phyloP scores from a whole-genome alignment of 2,329 filamentous ascomycete genomes.

The Cyanodermella asteris region DNA sequence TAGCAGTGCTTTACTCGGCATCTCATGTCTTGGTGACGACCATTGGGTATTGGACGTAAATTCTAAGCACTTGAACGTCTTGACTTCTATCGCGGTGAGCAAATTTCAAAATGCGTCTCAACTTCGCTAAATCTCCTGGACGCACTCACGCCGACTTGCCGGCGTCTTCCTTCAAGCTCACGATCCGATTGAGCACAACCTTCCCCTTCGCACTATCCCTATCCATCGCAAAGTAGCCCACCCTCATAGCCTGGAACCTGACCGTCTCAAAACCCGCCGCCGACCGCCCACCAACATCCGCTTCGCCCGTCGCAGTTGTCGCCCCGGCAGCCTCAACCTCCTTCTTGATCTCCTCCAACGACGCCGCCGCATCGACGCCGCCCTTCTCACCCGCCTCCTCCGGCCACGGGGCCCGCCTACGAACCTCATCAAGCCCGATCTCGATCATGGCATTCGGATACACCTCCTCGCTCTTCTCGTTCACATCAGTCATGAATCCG shows the following conservation, averaged over 20 bases:
- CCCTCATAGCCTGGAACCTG: constrained; percentile 74
- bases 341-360: too few species aligned
- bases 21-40: too few species aligned
- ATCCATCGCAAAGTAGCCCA: constrained; percentile 70
- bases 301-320: too few species aligned
- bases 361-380: constrained; percentile 16
- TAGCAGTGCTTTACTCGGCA: too few species aligned
- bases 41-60: too few species aligned
- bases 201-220: constrained; percentile 58
- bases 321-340: too few species aligned
- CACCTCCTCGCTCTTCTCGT: constrained; percentile 62
- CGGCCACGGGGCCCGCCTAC: constrained; percentile 54
- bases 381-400: constrained; percentile 49
- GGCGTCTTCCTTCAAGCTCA: constrained; percentile 68
- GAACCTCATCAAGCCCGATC: constrained; percentile 58
- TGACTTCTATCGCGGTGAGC: too few species aligned
- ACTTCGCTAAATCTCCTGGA: too few species aligned
- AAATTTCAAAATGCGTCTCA: too few species aligned
- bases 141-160: constrained; percentile 35
- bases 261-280: constrained; percentile 48
- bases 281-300: too few species aligned
- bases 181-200: constrained; percentile 72
- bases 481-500: constrained; percentile 66
- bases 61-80: too few species aligned
- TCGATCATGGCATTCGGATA: constrained; percentile 61